Conservation (phyloP, 2,329 filamentous ascomycete species). For the Lachnellula cervina region DNA sequence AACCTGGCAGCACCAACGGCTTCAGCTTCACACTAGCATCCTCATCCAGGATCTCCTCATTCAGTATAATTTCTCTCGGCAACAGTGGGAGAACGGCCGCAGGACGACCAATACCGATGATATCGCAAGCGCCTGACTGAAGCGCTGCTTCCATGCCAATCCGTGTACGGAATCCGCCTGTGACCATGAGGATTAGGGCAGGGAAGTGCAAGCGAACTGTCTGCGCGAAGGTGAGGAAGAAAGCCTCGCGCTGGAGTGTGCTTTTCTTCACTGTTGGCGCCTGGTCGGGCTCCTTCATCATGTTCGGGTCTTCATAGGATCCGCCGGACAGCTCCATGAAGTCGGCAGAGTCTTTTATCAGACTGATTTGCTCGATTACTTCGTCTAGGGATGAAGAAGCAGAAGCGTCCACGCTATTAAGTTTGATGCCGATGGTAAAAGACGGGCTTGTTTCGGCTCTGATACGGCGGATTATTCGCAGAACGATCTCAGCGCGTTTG, state of each 20-base stretch:
- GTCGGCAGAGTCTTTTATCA: constrained; percentile 50
- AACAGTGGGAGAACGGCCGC: constrained; percentile 41
- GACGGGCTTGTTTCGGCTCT: constrained; percentile 34
- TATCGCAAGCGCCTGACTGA: constrained; percentile 41
- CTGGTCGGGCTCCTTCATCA: constrained; percentile 15
- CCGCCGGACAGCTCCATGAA: constrained; percentile 66
- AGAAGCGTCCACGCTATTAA: constrained; percentile 52
- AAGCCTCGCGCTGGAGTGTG: constrained; percentile 56
- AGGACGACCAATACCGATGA: constrained; percentile 45
- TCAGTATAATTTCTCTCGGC: constrained; percentile 34
- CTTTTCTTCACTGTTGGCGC: constrained; percentile 32
- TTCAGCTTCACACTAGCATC: constrained; percentile 14
- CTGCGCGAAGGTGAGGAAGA: constrained; percentile 63
- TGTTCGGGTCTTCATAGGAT: constrained; percentile 46
- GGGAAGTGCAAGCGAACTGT: constrained; percentile 43
- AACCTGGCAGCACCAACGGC: constrained; percentile 3
- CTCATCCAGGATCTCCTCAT: constrained; percentile 26
- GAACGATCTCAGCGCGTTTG: constrained; percentile 62
- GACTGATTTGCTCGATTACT: constrained; percentile 53
- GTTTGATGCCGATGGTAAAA: constrained; percentile 50
- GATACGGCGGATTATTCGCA: constrained; percentile 62
- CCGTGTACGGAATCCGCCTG: constrained; percentile 56
- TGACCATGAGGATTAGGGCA: constrained; percentile 49
- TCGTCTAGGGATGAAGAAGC: constrained; percentile 41
- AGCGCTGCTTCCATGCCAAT: constrained; percentile 46